Evolutionary conservation across 2,329 filamentous ascomycete genomes (phyloP).

Genomic region (Scedosporium boydii): DNA sequence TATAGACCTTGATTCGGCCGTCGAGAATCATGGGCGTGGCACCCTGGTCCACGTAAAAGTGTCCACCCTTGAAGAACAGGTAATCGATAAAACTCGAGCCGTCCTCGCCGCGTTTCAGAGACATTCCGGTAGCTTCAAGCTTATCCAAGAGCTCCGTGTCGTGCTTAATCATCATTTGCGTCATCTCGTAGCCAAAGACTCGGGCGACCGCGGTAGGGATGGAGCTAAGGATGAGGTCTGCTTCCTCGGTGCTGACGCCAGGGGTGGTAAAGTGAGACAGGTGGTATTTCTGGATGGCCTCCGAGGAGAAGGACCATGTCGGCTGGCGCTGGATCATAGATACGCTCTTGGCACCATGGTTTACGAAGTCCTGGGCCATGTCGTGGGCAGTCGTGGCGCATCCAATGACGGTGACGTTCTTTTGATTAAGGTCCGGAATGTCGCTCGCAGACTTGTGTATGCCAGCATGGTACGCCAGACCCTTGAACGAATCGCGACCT

Average conservation of each 20-base stretch:
- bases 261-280: slow-evolving; percentile 21
- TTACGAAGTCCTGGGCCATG: slow-evolving; percentile 38
- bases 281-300: slow-evolving; percentile 30
- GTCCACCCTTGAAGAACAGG: slow-evolving; percentile 26
- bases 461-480: slow-evolving; percentile 31
- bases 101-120: slow-evolving; percentile 23
- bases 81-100: slow-evolving; percentile 24
- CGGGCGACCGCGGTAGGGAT: slow-evolving; percentile 37
- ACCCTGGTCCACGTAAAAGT: slow-evolving; percentile 34
- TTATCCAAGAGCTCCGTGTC: slow-evolving; percentile 33
- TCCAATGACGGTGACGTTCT: slow-evolving; percentile 37
- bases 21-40: slow-evolving; percentile 27
- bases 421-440: slow-evolving; percentile 16
- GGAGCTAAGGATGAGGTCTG: slow-evolving; percentile 35
- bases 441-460: slow-evolving; percentile 28
- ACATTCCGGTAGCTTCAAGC: slow-evolving; percentile 35
- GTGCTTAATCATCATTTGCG: slow-evolving; percentile 26
- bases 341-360: slow-evolving; percentile 34
- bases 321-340: slow-evolving; percentile 43
- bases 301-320: slow-evolving; percentile 38
- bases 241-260: slow-evolving; percentile 37
- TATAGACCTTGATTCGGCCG: slow-evolving; percentile 28
- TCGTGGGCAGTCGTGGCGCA: slow-evolving; percentile 34
- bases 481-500: slow-evolving; percentile 29
- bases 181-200: slow-evolving; percentile 30